Percentiles rank a stretch among this genome's conserved stretches.
Evolutionary conservation across 345 rosid species (phyloP).

Genomic region (Hypericum perforatum): DNA sequence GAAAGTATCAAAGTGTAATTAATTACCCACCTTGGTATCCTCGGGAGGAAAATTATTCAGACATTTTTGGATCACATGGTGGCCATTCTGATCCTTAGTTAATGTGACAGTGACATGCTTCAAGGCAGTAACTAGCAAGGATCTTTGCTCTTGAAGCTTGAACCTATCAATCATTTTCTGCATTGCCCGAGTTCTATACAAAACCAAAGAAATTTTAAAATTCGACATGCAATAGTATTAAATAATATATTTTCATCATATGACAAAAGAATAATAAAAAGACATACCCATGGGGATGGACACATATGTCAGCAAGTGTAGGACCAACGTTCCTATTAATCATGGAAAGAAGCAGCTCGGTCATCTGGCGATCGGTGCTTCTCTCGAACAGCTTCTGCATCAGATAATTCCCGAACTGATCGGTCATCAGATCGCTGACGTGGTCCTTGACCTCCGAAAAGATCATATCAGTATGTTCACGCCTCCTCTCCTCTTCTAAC

Average conservation of each 20-base stretch:
- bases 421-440: not conserved
- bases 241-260: too few relatives aligned
- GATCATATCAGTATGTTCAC: not conserved
- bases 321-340: not conserved
- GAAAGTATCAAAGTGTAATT: too few relatives aligned
- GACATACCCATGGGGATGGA: not conserved
- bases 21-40: too few relatives aligned
- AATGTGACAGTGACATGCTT: slow-evolving; percentile 55
- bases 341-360: not conserved
- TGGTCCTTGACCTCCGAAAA: not conserved
- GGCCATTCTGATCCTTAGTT: slow-evolving; percentile 69
- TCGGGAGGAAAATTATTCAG: slow-evolving; percentile 17
- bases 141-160: slow-evolving; percentile 42
- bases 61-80: slow-evolving; percentile 77
- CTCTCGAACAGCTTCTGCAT: not conserved
- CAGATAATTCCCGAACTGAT: not conserved
- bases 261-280: not conserved
- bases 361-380: not conserved
- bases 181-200: slow-evolving; percentile 66
- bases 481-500: not conserved
- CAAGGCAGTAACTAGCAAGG: slow-evolving; percentile 46
- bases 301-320: not conserved
- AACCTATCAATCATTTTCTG: slow-evolving; percentile 73
- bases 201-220: not conserved
- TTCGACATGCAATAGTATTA: not conserved